Base-by-base conservation (phyloP, 129 eudicot genomes). In the Flaveria linearis region DNA sequence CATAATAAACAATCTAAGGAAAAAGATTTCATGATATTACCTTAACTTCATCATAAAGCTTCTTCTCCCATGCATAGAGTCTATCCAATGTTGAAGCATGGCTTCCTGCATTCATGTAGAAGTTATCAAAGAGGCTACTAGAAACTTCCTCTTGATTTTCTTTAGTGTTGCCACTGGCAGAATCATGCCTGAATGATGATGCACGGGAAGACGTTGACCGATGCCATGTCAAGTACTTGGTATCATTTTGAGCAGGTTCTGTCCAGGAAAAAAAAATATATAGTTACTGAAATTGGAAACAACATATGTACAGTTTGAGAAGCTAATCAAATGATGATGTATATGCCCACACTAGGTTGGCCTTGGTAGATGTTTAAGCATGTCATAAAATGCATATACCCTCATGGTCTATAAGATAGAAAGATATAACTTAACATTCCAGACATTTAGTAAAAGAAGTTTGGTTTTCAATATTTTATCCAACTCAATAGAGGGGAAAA, bases 21-120 rank as follows among this genome's bases (percentile, higher is more conserved):
- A 65, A 46, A 76, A 55, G 9, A 69, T 20, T 69, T 23, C n/a
- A 79, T 25, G 17, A 73, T 26, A 33, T 41, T 88, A 93, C 98
- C 97, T 94, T 94, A 53, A 94, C 98, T 94, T 94, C 98, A 17
- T 94, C 98, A 73, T 91, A 94, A 41, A 94, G 96, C 85, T 94
- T 94, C 80, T 84, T 87, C 76, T 94, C 98, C 98, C 98, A 94
- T 18, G 97, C 98, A 71, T 80, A 81, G 20, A 94, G 87, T 75
- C 98, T 84, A 86, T 94, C 98, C 73, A 94, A 78, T 47, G 98
- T 94, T 46, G 98, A 94, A 64, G 98, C 98, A 86, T 94, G 98
- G 71, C 97, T 94, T 76, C 98, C 97, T 23, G 97, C 88, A 58
- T 78, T 82, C 98, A 90, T 94, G 85, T 80, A 91, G 76, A 86